These are phyloP conservation scores for Peronosclerospora sorghi DNA, from an alignment of 352 stramenopile species.

Conservation along the genomic window DNA sequence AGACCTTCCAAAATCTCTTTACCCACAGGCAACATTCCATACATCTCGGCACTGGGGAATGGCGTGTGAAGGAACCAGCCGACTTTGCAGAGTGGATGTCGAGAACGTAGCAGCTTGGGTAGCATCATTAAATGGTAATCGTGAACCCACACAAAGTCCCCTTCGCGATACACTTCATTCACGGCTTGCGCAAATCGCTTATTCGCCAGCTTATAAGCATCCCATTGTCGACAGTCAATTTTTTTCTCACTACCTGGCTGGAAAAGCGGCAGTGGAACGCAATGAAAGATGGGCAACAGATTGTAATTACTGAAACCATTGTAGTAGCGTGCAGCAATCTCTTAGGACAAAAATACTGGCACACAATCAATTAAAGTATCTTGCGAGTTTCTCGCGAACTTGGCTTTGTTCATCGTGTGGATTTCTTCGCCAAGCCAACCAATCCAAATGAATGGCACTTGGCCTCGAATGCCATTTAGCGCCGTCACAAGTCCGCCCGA, in stretches of 20 bases:
- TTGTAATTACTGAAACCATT: slow-evolving; percentile 90
- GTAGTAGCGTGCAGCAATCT: slow-evolving; percentile 85
- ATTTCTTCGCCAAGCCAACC: slow-evolving; percentile 86
- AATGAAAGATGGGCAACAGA: slow-evolving; percentile 88
- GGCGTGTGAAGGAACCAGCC: slow-evolving; percentile 85
- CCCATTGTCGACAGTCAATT: slow-evolving; percentile 83
- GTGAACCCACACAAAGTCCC: slow-evolving; percentile 83
- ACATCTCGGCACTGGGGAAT: slow-evolving; percentile 80
- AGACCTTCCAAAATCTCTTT: slow-evolving; percentile 70
- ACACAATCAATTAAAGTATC: slow-evolving; percentile 87
- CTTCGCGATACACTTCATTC: slow-evolving; percentile 64
- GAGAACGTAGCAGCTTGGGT: slow-evolving; percentile 60
- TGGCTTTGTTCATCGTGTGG: slow-evolving; percentile 69
- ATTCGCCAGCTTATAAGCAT: slow-evolving; percentile 82
- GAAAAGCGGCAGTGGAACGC: slow-evolving; percentile 82
- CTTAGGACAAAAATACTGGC: slow-evolving; percentile 82
- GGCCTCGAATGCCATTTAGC: slow-evolving; percentile 78
- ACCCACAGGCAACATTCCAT: slow-evolving; percentile 70
- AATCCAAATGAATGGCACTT: slow-evolving; percentile 88
- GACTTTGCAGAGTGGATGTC: slow-evolving; percentile 63
- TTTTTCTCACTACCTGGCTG: slow-evolving; percentile 84
- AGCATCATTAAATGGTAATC: slow-evolving; percentile 87
- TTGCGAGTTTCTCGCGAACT: slow-evolving; percentile 68
- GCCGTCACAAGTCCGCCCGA: slow-evolving; percentile 82
- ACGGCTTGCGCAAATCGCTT: slow-evolving; percentile 74